Evolutionary conservation across 2,329 filamentous ascomycete genomes (phyloP).

Genomic region (Cryphonectria carpinicola): DNA sequence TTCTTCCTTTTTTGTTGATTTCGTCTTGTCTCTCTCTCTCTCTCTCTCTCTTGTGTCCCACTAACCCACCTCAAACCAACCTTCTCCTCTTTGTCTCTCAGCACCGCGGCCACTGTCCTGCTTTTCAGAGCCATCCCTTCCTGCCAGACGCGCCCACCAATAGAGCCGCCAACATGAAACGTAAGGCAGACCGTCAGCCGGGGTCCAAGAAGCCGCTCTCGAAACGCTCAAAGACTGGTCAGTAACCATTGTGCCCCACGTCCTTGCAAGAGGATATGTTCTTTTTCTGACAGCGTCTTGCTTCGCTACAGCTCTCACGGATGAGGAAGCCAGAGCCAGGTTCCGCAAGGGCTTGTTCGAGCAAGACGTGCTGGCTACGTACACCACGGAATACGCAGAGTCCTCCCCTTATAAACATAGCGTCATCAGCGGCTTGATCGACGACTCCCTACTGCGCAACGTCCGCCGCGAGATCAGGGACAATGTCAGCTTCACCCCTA

Average conservation of each 20-base stretch:
- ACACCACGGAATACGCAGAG: slow-evolving; percentile 64
- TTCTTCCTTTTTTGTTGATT: neutral
- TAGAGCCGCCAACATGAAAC: slow-evolving; percentile 55
- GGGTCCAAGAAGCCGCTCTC: slow-evolving; percentile 49
- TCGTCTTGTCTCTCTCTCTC: neutral
- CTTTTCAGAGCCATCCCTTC: slow-evolving; percentile 9
- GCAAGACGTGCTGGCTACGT: slow-evolving; percentile 57
- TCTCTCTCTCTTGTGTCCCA: neutral
- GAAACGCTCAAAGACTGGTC: slow-evolving; percentile 59
- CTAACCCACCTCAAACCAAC: neutral
- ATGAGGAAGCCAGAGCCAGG: slow-evolving; percentile 56
- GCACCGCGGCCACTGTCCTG: neutral
- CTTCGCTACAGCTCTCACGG: slow-evolving; percentile 46
- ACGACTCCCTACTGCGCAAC: slow-evolving; percentile 78
- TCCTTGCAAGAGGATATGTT: slow-evolving; percentile 12
- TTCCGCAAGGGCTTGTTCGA: slow-evolving; percentile 72
- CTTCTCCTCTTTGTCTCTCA: neutral
- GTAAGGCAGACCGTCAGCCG: slow-evolving; percentile 57
- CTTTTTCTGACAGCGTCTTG: slow-evolving; percentile 12
- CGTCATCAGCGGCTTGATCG: slow-evolving; percentile 81
- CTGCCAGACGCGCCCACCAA: slow-evolving; percentile 28
- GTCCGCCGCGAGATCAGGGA: slow-evolving; percentile 88
- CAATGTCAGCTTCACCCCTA: slow-evolving; percentile 94
- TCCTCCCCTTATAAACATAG: slow-evolving; percentile 86
- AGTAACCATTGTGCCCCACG: slow-evolving; percentile 30